A percentile compares a stretch with the other conserved stretches of the same genome.
Evolutionary conservation across 257 asterid species (phyloP).

Genomic region (Solanum virginianum): DNA sequence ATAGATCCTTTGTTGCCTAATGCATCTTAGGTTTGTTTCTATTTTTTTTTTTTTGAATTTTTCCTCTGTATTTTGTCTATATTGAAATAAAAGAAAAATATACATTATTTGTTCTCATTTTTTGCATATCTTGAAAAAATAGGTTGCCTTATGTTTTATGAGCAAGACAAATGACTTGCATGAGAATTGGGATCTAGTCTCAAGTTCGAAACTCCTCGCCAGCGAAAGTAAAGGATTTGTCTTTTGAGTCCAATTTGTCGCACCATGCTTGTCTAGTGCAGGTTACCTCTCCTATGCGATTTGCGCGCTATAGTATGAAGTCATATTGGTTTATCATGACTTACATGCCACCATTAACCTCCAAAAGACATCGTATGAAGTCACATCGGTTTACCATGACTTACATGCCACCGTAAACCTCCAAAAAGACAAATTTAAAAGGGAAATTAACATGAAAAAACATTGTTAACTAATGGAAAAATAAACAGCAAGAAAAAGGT

Average conservation of each 20-base stretch:
- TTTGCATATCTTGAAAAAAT: neutral
- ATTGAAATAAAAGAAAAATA: neutral
- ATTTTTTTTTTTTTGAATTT: neutral
- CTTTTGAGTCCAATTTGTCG: too few species aligned
- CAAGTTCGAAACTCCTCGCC: too few species aligned
- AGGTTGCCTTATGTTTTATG: neutral
- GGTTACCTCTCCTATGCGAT: too few species aligned
- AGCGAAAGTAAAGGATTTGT: too few species aligned
- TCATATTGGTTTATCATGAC: too few species aligned
- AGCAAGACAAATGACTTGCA: neutral
- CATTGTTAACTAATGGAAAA: neutral
- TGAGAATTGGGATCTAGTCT: too few species aligned
- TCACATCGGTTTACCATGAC: neutral
- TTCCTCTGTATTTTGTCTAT: neutral
- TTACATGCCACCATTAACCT: too few species aligned
- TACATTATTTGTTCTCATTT: neutral
- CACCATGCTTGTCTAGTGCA: too few species aligned
- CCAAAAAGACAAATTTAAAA: too few species aligned
- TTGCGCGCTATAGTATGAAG: too few species aligned
- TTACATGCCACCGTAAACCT: neutral
- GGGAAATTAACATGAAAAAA: neutral
- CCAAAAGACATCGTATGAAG: too few species aligned
- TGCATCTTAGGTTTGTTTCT: slow-evolving; percentile 2
- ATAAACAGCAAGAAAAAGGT: neutral
- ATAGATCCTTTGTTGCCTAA: slow-evolving; percentile 26